Conservation (phyloP, 768 basidiomycete species). For the Rhizopogon roseolus region DNA sequence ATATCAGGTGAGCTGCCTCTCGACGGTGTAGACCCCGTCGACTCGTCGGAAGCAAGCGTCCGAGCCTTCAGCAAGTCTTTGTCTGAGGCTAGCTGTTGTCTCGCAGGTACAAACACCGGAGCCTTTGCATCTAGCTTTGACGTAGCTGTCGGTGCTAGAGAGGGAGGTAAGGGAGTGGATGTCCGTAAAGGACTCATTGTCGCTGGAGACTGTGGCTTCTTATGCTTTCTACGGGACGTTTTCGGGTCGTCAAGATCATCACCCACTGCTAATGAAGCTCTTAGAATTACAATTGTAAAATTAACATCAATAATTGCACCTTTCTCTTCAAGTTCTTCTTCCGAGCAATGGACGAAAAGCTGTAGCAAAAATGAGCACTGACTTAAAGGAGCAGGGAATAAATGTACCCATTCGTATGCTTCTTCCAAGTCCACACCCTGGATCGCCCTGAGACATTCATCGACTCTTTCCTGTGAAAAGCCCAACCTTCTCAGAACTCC, state of each 20-base stretch:
- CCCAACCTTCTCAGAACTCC: constrained; percentile 77
- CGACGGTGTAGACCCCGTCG: constrained; percentile 20
- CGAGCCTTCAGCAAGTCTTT: constrained; percentile 9
- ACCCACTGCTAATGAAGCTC: background rate
- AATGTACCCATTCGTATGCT: constrained; percentile 83
- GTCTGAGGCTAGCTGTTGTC: constrained; percentile 2
- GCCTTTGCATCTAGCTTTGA: constrained; percentile 36
- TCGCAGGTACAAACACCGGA: constrained; percentile 33
- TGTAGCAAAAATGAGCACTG: constrained; percentile 23
- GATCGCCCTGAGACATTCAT: constrained; percentile 65
- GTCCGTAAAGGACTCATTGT: background rate
- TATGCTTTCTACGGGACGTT: constrained; percentile 8
- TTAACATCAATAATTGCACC: constrained; percentile 21
- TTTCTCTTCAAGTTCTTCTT: constrained; percentile 48
- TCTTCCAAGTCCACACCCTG: constrained; percentile 76
- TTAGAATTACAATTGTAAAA: background rate
- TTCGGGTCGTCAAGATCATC: constrained; percentile 8
- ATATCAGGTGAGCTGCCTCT: constrained; percentile 31
- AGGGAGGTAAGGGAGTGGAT: constrained; percentile 2
- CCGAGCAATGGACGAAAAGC: constrained; percentile 62
- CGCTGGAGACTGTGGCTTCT: background rate
- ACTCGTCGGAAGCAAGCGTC: constrained; percentile 13
- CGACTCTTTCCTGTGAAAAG: constrained; percentile 63
- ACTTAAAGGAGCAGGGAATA: background rate
- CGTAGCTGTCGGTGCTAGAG: constrained; percentile 7